A percentile compares a stretch with the other conserved stretches of the same genome.
These are phyloP conservation scores for Sicyos baderoa DNA, from an alignment of 306 rosid species.

Conservation along the genomic window DNA sequence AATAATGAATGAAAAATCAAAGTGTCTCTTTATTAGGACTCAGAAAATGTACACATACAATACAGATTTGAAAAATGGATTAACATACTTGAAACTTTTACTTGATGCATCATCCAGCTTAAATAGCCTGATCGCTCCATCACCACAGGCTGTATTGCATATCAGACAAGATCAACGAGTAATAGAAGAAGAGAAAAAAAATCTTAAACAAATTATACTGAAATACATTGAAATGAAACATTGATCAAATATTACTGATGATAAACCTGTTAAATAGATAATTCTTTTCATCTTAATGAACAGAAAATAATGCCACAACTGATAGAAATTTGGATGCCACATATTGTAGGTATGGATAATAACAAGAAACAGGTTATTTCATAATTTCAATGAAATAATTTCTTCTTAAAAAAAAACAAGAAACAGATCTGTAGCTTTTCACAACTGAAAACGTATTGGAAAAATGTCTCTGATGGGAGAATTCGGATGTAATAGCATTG, in stretches of 20 bases:
- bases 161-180: slow-evolving; percentile 10
- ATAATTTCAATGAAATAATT: no score
- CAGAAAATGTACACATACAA: background rate
- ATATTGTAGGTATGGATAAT: background rate
- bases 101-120: slow-evolving; percentile 90
- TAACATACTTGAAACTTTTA: slow-evolving; percentile 67
- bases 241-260: background rate
- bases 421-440: background rate
- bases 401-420: background rate
- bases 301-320: background rate
- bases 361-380: no score
- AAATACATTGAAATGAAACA: slow-evolving; percentile 1
- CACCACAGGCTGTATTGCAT: slow-evolving; percentile 70
- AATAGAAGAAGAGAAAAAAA: background rate
- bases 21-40: slow-evolving; percentile 17
- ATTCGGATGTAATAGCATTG: background rate
- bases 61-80: background rate
- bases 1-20: slow-evolving; percentile 11
- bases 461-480: background rate
- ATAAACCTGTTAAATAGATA: background rate
- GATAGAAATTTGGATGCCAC: background rate
- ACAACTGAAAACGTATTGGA: background rate
- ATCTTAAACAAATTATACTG: background rate
- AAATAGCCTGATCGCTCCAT: slow-evolving; percentile 85
- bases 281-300: background rate